Evolutionary conservation across 2,329 filamentous ascomycete genomes (phyloP).

Genomic region (Aspergillus sojae): DNA sequence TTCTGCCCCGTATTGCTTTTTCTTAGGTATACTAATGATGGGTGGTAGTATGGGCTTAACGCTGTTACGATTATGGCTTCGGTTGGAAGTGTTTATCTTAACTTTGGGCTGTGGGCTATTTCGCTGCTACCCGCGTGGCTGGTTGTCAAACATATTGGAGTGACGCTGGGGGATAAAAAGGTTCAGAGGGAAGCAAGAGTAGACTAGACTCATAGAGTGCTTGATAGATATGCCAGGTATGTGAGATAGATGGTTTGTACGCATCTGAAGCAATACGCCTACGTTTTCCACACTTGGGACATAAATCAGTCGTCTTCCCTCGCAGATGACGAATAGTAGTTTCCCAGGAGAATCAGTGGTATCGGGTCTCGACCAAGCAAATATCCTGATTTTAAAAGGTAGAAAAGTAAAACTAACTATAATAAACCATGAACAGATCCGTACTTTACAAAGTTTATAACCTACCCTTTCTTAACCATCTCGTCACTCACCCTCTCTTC

Average conservation of each 20-base stretch:
- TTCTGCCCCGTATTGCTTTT: neutral
- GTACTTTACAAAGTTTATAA: neutral
- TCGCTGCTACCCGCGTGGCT: slow-evolving; percentile 68
- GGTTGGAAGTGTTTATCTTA: slow-evolving; percentile 69
- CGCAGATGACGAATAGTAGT: no score
- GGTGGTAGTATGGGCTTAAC: slow-evolving; percentile 61
- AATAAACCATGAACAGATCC: no score
- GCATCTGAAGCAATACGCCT: neutral
- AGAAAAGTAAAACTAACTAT: no score
- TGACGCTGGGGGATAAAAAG: slow-evolving; percentile 33
- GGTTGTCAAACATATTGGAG: slow-evolving; percentile 61
- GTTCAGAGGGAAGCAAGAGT: slow-evolving; percentile 18
- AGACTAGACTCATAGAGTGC: neutral
- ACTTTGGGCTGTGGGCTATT: slow-evolving; percentile 69
- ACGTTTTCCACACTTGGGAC: neutral
- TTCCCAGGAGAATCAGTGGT: no score
- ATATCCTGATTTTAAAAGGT: no score
- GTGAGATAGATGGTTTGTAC: neutral
- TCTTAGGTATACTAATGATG: slow-evolving; percentile 2
- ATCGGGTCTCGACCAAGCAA: no score
- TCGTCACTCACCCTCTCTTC: neutral
- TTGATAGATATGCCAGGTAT: neutral
- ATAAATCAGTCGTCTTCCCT: no score
- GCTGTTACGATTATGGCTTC: slow-evolving; percentile 65
- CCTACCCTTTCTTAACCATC: neutral